phyloP scores from a whole-genome alignment of 2,329 filamentous ascomycete genomes.

The Fusarium marasasianum region DNA sequence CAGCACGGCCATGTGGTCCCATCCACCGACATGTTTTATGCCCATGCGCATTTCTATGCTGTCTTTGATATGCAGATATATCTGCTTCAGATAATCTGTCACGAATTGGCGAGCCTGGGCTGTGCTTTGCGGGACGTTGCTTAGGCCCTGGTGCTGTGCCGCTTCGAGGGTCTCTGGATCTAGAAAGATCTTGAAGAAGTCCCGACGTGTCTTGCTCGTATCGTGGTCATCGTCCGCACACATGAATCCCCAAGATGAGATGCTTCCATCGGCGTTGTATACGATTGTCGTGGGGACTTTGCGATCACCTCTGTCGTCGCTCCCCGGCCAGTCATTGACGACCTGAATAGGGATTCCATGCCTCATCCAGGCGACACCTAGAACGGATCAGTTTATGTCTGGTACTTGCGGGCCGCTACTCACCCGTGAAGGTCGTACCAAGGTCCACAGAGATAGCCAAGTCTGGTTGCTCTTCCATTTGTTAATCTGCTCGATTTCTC shows the following conservation, averaged over 20 bases:
- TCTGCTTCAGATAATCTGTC: constrained; percentile 58
- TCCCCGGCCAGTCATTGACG: constrained; percentile 64
- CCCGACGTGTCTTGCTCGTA: constrained; percentile 49
- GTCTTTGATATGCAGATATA: constrained; percentile 60
- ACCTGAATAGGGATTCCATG: constrained; percentile 54
- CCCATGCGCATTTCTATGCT: constrained; percentile 54
- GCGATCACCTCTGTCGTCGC: constrained; percentile 61
- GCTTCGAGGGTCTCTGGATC: constrained; percentile 55
- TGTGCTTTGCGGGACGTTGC: constrained; percentile 53
- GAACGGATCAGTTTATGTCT: neutral
- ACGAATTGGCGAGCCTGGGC: constrained; percentile 58
- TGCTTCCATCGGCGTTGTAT: constrained; percentile 53
- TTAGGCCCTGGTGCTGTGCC: constrained; percentile 55
- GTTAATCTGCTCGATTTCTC: neutral
- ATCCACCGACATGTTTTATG: constrained; percentile 49
- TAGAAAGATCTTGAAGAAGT: constrained; percentile 67
- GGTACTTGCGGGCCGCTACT: neutral
- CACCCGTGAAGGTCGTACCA: constrained; percentile 58
- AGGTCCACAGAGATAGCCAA: constrained; percentile 56
- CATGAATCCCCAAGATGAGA: constrained; percentile 64
- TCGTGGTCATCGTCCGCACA: constrained; percentile 56
- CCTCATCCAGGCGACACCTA: constrained; percentile 52
- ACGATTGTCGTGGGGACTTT: constrained; percentile 63
- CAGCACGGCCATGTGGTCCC: constrained; percentile 57
- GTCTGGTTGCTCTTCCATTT: constrained; percentile 45